Percentiles rank a stretch among this genome's conserved stretches.
Evolutionary conservation across 192 early-diverging fungal species (phyloP).

Genomic region (Backusella luteola): DNA sequence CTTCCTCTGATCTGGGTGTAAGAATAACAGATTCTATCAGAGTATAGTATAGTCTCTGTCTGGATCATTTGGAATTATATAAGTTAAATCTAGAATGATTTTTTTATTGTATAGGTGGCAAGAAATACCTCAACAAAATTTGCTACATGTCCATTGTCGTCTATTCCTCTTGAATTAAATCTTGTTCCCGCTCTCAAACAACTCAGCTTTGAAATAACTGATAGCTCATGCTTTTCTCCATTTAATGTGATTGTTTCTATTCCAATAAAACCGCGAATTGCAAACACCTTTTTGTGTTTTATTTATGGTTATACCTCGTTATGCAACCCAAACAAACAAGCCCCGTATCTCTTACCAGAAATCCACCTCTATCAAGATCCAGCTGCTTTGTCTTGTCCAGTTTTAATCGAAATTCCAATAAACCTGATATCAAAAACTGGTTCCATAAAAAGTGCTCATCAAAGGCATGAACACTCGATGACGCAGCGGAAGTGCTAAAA

Average conservation of each 20-base stretch:
- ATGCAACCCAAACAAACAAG: background rate
- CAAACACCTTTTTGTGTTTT: constrained; percentile 43
- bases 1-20: constrained; percentile 88
- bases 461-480: constrained; percentile 52
- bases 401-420: constrained; percentile 80
- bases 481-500: constrained; percentile 40
- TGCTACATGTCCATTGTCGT: constrained; percentile 94
- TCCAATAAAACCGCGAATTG: constrained; percentile 79
- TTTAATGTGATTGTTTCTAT: constrained; percentile 36
- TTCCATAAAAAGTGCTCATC: constrained; percentile 94
- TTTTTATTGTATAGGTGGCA: constrained; percentile 16
- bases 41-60: constrained; percentile 82
- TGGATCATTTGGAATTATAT: constrained; percentile 74
- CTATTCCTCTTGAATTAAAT: constrained; percentile 92
- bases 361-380: constrained; percentile 69
- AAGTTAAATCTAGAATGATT: constrained; percentile 48
- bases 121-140: constrained; percentile 89
- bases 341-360: constrained; percentile 52
- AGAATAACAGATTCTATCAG: constrained; percentile 54
- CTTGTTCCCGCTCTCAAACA: constrained; percentile 85
- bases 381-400: constrained; percentile 60
- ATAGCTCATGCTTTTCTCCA: constrained; percentile 43
- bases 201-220: constrained; percentile 74
- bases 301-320: background rate
- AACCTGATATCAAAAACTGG: constrained; percentile 71